Evolutionary conservation across 805 yeast genomes (phyloP).

Genomic region (Kuraishia hungarica): DNA sequence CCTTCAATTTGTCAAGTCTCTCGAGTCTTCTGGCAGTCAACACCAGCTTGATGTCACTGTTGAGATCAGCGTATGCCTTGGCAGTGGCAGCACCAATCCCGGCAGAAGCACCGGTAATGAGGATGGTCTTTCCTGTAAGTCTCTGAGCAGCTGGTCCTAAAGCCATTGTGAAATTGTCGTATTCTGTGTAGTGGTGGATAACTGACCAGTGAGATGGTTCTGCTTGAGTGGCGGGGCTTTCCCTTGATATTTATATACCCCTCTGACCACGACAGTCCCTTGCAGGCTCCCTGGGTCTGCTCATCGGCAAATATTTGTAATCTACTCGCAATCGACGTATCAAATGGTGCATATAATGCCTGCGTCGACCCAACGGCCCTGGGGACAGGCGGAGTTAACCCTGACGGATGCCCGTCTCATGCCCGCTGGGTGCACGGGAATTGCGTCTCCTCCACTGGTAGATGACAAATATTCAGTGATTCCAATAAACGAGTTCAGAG

Average conservation of each 20-base stretch:
- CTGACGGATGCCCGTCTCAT: background rate
- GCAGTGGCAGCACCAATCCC: conserved; percentile 44
- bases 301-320: no score
- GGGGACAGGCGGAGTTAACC: no score
- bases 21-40: conserved; percentile 74
- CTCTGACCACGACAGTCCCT: no score
- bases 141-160: conserved; percentile 3
- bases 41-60: conserved; percentile 62
- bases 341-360: no score
- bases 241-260: background rate
- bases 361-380: background rate
- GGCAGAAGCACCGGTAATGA: conserved; percentile 37
- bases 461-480: no score
- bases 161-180: background rate
- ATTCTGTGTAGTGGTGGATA: background rate
- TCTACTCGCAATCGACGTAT: no score
- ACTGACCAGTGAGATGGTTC: background rate
- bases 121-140: conserved; percentile 10
- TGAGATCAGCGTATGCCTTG: conserved; percentile 39
- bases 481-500: no score
- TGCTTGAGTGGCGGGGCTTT: background rate
- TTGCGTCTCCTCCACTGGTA: no score
- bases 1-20: conserved; percentile 41
- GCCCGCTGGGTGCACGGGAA: background rate
- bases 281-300: no score